Percentiles rank a stretch among this genome's conserved stretches.
phyloP scores from a whole-genome alignment of 257 asterid species.

The Forsythia suspensa region DNA sequence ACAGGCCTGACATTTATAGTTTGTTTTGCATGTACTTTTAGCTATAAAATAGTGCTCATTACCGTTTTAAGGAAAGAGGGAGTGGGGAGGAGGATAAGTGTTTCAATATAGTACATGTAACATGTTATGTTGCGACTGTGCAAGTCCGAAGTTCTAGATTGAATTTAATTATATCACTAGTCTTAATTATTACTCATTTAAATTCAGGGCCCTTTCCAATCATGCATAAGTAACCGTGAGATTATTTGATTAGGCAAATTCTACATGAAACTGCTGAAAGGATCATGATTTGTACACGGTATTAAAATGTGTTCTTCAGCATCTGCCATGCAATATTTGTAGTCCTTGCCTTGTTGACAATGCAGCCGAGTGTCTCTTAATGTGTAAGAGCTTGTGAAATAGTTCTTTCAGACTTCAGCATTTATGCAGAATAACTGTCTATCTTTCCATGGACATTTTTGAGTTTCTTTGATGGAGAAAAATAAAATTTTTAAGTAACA shows the following conservation, averaged over 20 bases:
- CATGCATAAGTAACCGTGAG: no score
- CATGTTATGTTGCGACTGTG: no score
- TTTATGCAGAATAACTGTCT: neutral
- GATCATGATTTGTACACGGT: no score
- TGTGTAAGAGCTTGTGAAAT: neutral
- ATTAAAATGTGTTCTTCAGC: neutral
- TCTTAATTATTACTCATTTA: no score
- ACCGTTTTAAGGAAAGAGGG: neutral
- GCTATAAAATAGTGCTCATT: neutral
- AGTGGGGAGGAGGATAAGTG: neutral
- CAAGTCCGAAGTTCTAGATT: no score
- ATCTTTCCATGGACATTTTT: neutral
- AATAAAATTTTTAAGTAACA: no score
- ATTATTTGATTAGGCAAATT: no score
- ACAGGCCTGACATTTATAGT: neutral
- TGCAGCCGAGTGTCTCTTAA: neutral
- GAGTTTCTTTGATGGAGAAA: no score
- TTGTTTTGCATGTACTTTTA: neutral
- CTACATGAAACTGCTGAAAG: no score
- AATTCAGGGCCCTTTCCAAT: no score
- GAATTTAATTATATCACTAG: no score
- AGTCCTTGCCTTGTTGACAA: neutral
- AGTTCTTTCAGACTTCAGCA: neutral
- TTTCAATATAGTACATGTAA: neutral
- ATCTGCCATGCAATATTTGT: neutral